Base-by-base conservation (phyloP, 2,329 filamentous ascomycete genomes). In the Arthroderma sp. region DNA sequence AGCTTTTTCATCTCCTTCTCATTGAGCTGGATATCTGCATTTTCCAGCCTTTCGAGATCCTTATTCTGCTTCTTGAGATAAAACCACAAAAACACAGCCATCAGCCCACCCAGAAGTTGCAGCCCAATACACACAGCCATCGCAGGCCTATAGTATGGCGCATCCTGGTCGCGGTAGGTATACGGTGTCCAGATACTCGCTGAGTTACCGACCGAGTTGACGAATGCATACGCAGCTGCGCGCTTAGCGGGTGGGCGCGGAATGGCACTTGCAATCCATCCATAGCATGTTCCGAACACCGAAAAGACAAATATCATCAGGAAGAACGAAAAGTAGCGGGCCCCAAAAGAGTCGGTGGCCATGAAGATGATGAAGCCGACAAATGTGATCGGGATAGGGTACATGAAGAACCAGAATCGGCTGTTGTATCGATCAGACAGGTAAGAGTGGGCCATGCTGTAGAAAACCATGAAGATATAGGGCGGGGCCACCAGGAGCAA, bases 241-340 rank as follows among this genome's bases (percentile, higher is more conserved):
- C 72, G 68, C 55, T 76, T 76, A 1, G 71, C 73, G 0, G 72
- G 70, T 0, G 73, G 72, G 0, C 72, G 67, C 0, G 71, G 67
- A 29, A 76, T 66, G 1, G 68, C 64, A 32, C 64, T 68, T 1
- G 68, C 67, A 42, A 75, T 71, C 73, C 72, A 74, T 3, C 65
- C 62, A 48, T 62, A 68, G 8, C 64, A 48, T 3, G 70, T 73
- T 31, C 68, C 69, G 59, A 74, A 73, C 57, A 71, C 71, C 10
- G 70, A 66, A 51, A 76, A 76, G 46, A 77, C 66, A 50, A 76
- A 74, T 49, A 68, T 67, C 62, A 75, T 71, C 34, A 75, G 59
- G 63, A 76, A 76, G 47, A 75, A 61, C 27, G 66, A 67, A 58
- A 75, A 71, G 60, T 77, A 78, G 11, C 70, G 66, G 0, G 73